These are phyloP conservation scores for Vitis hybrid DNA, from an alignment of 177 flowering plant genomes.

Conservation along the genomic window DNA sequence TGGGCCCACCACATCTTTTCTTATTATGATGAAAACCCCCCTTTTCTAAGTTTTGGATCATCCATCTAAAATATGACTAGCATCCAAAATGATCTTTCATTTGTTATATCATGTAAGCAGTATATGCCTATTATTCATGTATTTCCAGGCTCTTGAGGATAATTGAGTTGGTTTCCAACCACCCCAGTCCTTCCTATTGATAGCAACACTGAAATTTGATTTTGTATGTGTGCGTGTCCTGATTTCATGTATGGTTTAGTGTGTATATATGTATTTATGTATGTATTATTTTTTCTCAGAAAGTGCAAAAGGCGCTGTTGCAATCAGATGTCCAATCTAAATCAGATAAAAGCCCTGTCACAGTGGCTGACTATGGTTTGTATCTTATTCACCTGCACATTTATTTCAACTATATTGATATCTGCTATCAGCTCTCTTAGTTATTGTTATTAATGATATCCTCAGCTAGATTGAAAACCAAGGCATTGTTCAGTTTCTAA, in stretches of 20 bases:
- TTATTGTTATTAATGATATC: not conserved
- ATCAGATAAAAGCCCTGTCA: slow-evolving; percentile 92
- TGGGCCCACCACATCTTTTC: no score
- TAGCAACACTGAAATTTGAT: no score
- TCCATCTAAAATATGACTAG: no score
- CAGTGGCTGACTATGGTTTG: slow-evolving; percentile 96
- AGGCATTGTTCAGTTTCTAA: no score
- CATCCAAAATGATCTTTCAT: not conserved
- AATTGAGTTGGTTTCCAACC: not conserved
- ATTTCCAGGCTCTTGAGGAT: not conserved
- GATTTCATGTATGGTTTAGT: not conserved
- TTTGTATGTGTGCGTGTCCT: no score
- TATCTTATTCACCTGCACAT: not conserved
- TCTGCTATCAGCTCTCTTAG: not conserved
- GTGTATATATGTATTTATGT: not conserved
- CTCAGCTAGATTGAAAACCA: no score
- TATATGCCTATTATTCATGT: not conserved
- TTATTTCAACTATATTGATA: not conserved
- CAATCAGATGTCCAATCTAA: slow-evolving; percentile 95
- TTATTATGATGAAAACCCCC: not conserved
- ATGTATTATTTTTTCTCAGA: slow-evolving; percentile 45
- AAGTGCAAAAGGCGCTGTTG: slow-evolving; percentile 80
- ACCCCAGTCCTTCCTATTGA: not conserved
- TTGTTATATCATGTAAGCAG: not conserved
- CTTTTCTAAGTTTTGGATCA: no score